Base-by-base conservation (phyloP, 2,329 filamentous ascomycete genomes). In the Corynespora cassiicola region DNA sequence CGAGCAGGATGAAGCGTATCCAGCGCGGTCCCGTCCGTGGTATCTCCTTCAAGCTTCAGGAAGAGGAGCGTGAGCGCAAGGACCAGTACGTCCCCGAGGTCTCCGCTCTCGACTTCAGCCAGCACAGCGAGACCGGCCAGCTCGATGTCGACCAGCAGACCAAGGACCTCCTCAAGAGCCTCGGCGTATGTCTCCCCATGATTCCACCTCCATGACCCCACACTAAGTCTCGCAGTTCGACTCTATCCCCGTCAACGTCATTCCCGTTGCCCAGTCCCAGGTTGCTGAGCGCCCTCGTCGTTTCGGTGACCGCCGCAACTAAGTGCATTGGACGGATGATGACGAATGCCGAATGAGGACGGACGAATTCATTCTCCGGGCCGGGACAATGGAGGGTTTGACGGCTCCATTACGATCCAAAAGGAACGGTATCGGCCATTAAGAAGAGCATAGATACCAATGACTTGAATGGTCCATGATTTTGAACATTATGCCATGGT, bases 21-120 rank as follows among this genome's bases (percentile, higher is more conserved):
- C 91, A 96, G 82, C 90, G 92, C 74, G 92, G 92, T 54, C 92
- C 92, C 57, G 92, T 97, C 76, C 92, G 92, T 67, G 92, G 92
- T 81, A 97, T 97, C 79, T 96, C 92, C 77, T 97, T 97, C 90
- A 97, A 96, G 85, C 88, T 97, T 48, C 92, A 97, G 81, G 92
- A 97, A 81, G 92, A 96, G 81, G 92, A 96, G 86, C 88, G 91
- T 83, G 91, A 97, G 81, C 87, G 91, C 75, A 97, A 97, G 87
- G 91, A 97, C 82, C 92, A 96, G 82, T 97, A 95, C 81, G 92
- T 97, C 60, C 92, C 92, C 69, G 92, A 96, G 79, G 81, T 96
- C 63, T 96, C 92, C 47, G 92, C 92, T 71, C 87, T 97, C 71
- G 92, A 96, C 82, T 94, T 95, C 80, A 85, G 86, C 70, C 88